A percentile compares a stretch with the other conserved stretches of the same genome.
phyloP scores from a whole-genome alignment of 768 basidiomycete species.

The Boletus fagicola region DNA sequence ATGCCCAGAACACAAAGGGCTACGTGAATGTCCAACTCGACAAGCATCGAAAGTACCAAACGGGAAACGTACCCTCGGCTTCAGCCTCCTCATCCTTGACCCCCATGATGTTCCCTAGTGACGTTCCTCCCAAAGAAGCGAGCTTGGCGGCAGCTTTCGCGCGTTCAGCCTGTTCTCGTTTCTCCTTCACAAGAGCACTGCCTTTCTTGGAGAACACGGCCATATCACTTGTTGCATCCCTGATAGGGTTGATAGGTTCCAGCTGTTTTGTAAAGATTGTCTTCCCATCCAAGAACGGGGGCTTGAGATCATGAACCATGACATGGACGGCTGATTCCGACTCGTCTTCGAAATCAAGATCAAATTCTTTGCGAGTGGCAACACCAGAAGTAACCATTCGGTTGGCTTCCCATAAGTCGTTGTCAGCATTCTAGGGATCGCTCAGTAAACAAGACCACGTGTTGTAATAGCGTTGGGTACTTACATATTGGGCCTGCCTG shows the following conservation, averaged over 20 bases:
- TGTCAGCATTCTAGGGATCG: slow-evolving; percentile 81
- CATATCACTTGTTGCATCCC: slow-evolving; percentile 91
- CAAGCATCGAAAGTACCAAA: slow-evolving; percentile 25
- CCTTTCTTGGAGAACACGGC: slow-evolving; percentile 97
- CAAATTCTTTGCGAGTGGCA: slow-evolving; percentile 79
- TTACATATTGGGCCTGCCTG: slow-evolving; percentile 91
- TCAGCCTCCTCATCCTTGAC: slow-evolving; percentile 93
- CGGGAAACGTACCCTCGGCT: slow-evolving; percentile 71
- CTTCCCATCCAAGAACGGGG: slow-evolving; percentile 95
- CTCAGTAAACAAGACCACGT: slow-evolving; percentile 16
- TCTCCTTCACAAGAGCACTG: slow-evolving; percentile 90
- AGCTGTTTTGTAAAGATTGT: slow-evolving; percentile 95
- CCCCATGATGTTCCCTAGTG: slow-evolving; percentile 97
- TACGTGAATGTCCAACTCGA: slow-evolving; percentile 81
- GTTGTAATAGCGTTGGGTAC: slow-evolving; percentile 27
- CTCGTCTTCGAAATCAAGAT: slow-evolving; percentile 96
- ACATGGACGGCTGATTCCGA: slow-evolving; percentile 96
- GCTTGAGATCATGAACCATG: slow-evolving; percentile 95
- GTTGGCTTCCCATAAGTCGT: slow-evolving; percentile 98
- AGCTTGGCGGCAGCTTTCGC: slow-evolving; percentile 96
- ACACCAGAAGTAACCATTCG: slow-evolving; percentile 97
- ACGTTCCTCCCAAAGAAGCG: slow-evolving; percentile 86
- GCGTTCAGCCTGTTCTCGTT: slow-evolving; percentile 93
- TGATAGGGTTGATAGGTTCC: slow-evolving; percentile 95
- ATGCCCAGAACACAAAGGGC: slow-evolving; percentile 38